These are phyloP conservation scores for Pelargonium citronellum DNA, from an alignment of 441 rosid species.

Conservation along the genomic window DNA sequence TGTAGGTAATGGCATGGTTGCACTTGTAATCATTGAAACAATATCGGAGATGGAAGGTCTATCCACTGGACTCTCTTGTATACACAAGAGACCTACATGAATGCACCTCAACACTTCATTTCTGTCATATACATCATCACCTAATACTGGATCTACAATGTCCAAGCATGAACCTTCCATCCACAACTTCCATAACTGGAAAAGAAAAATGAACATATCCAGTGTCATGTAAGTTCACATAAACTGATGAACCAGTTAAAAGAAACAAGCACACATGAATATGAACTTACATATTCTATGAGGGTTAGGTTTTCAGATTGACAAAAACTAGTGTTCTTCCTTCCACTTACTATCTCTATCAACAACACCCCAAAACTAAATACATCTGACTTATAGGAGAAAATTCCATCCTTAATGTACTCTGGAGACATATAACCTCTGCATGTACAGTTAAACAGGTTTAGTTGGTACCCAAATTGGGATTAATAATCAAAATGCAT, in stretches of 20 bases:
- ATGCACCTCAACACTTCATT: slow-evolving; percentile 7
- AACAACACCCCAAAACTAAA: slow-evolving; percentile 24
- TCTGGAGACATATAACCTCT: slow-evolving; percentile 18
- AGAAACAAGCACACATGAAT: neutral
- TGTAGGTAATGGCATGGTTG: neutral
- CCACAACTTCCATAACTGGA: slow-evolving; percentile 18
- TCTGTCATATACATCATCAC: neutral
- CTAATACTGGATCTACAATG: slow-evolving; percentile 1
- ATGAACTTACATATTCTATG: slow-evolving; percentile 8
- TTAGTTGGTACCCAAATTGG: neutral
- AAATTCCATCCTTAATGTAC: slow-evolving; percentile 17
- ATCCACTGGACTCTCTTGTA: slow-evolving; percentile 14
- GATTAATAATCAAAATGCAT: neutral
- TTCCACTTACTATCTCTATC: slow-evolving; percentile 22
- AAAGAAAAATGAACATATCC: too few species aligned
- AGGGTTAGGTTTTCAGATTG: slow-evolving; percentile 12
- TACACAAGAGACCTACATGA: slow-evolving; percentile 16
- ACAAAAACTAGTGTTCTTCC: neutral
- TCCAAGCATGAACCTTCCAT: slow-evolving; percentile 7
- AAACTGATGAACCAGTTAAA: neutral
- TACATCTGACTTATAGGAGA: slow-evolving; percentile 24
- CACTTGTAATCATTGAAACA: neutral
- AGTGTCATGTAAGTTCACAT: neutral
- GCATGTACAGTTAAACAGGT: neutral
- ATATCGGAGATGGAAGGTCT: slow-evolving; percentile 8